These are phyloP conservation scores for Saccharata proteae DNA, from an alignment of 2,329 filamentous ascomycete species.

Conservation along the genomic window DNA sequence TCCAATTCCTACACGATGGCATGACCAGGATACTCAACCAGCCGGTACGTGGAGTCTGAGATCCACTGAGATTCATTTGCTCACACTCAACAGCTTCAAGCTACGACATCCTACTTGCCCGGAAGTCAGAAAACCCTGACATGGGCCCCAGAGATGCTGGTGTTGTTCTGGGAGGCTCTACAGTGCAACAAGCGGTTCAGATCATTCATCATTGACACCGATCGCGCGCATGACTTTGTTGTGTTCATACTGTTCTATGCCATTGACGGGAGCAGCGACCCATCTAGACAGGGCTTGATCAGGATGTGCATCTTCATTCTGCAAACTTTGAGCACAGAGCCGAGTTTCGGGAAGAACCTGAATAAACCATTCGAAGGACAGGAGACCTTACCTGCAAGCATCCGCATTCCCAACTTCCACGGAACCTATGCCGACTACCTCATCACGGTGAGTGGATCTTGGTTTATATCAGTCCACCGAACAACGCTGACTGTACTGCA, in stretches of 20 bases:
- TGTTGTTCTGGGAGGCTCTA: conserved; percentile 93
- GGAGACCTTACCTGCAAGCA: conserved; percentile 70
- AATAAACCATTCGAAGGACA: conserved; percentile 84
- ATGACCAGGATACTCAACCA: conserved; percentile 90
- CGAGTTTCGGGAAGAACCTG: conserved; percentile 77
- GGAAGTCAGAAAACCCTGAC: conserved; percentile 68
- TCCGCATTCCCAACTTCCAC: conserved; percentile 71
- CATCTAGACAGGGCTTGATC: conserved; percentile 80
- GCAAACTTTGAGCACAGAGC: conserved; percentile 87
- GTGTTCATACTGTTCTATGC: conserved; percentile 86
- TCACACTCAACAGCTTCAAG: conserved; percentile 50
- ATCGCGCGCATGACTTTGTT: conserved; percentile 84
- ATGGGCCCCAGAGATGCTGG: conserved; percentile 90
- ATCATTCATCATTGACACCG: conserved; percentile 93
- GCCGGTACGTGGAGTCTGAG: conserved; percentile 45
- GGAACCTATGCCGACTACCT: conserved; percentile 91
- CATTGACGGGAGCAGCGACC: conserved; percentile 74
- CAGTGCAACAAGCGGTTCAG: conserved; percentile 97
- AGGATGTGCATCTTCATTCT: conserved; percentile 96
- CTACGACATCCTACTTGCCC: conserved; percentile 77
- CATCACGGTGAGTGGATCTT: conserved; percentile 57
- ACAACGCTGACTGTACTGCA: conserved; percentile 27
- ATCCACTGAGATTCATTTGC: conserved; percentile 1
- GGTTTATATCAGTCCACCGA: not conserved
- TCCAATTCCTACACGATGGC: conserved; percentile 92